phyloP scores from a whole-genome alignment of 2,329 filamentous ascomycete species.

The Penicillium sp. region DNA sequence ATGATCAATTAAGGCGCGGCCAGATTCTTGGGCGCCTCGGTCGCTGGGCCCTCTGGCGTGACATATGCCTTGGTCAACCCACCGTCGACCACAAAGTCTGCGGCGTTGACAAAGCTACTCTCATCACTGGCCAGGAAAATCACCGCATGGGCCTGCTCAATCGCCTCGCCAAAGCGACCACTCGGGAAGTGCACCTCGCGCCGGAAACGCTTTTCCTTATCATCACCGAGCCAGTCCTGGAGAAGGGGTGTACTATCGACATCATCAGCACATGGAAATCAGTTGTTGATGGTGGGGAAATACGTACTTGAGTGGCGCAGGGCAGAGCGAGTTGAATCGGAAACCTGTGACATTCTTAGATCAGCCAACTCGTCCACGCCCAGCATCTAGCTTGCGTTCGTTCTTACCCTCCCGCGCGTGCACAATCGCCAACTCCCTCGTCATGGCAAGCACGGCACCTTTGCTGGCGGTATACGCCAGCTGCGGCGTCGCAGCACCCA shows the following conservation, averaged over 20 bases:
- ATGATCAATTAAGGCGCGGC: conserved; percentile 15
- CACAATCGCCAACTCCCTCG: conserved; percentile 84
- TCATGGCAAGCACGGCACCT: conserved; percentile 86
- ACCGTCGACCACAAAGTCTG: conserved; percentile 92
- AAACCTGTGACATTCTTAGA: too few species aligned
- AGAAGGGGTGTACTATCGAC: conserved; percentile 68
- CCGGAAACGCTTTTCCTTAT: conserved; percentile 73
- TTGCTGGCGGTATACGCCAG: conserved; percentile 92
- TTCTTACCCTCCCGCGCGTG: conserved; percentile 87
- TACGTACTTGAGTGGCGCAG: conserved; percentile 76
- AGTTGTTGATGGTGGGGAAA: background rate
- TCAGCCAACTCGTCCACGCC: too few species aligned
- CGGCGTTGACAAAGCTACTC: conserved; percentile 58
- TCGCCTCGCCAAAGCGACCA: conserved; percentile 83
- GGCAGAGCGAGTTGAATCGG: conserved; percentile 87
- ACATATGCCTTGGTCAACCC: conserved; percentile 89
- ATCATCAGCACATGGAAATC: conserved; percentile 33
- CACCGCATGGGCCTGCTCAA: conserved; percentile 88
- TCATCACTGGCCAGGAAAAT: conserved; percentile 40
- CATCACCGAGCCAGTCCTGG: conserved; percentile 90
- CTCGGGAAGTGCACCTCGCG: conserved; percentile 87
- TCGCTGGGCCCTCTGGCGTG: conserved; percentile 58
- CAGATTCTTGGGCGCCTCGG: conserved; percentile 52
- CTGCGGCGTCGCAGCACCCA: conserved; percentile 83
- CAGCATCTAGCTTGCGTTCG: too few species aligned